Conservation (phyloP, 202 grass and related monocot genomes). For the Cymbopogon flexuosus region DNA sequence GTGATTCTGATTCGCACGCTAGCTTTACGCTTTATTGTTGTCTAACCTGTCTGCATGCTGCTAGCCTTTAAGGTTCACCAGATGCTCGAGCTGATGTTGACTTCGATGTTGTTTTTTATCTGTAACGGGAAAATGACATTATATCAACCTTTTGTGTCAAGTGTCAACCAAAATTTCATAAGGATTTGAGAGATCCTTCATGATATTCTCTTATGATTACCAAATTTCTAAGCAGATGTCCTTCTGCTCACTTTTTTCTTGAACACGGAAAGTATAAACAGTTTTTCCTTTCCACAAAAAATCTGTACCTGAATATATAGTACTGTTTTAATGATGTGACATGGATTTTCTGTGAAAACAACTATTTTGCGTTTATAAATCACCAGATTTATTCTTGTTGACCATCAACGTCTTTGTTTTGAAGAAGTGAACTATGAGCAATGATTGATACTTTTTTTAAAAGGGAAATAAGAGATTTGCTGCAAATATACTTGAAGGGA, state of each 20-base stretch:
- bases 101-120: no score
- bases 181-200: constrained; percentile 3
- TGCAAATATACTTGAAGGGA: no score
- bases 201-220: not conserved
- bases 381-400: not conserved
- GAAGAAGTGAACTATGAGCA: not conserved
- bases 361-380: constrained; percentile 1
- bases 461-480: no score
- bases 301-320: not conserved
- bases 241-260: not conserved
- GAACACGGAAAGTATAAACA: not conserved
- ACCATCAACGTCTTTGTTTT: not conserved
- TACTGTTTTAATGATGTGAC: not conserved
- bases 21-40: no score
- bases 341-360: not conserved
- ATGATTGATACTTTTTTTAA: not conserved
- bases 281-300: not conserved
- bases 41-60: no score
- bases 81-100: no score
- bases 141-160: no score
- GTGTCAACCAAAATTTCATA: no score
- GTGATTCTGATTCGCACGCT: no score
- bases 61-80: no score
- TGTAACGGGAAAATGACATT: no score
- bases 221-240: not conserved